Base-by-base conservation (phyloP, 768 basidiomycete genomes). In the Rhodosporidiobolus sp. region DNA sequence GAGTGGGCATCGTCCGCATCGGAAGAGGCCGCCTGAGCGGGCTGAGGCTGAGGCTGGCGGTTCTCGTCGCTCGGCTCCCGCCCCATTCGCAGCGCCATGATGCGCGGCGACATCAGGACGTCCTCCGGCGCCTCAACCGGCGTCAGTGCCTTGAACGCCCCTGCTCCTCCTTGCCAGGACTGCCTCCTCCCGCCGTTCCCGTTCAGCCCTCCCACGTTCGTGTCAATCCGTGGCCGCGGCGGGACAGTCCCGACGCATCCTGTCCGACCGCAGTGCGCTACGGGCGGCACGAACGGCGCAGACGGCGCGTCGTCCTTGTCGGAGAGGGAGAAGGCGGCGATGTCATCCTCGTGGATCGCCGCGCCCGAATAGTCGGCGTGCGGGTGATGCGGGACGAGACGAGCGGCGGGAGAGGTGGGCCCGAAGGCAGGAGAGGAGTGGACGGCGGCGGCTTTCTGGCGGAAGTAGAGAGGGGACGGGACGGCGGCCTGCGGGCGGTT, bases 381-480 rank as follows among this genome's bases (percentile, higher is more conserved):
- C 4, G 30, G 8, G 12, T 20, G 43, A 16, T 57, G 10, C 20
- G 49, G 34, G 38, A 48, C 38, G 45, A 70, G 20, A 16, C 61
- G 65, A 2, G 32, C 28, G 8, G 62, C n/a, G 17, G 69, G 65
- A 2, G 69, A 74, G 28, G 50, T 19, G 4, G 69, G 65, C 28
- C 55, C 26, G 28, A 67, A 58, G 20, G 69, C 62, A 2, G 73
- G 69, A 1, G 73, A 74, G 32, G 65, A 57, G 48, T 70, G 65
- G 26, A 62, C 64, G 14, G 64, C 64, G 4, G 73, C 69, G 16
- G 73, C 73, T 22, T 67, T 70, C 30, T 74, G 73, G 12, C 73
- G 69, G 48, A 74, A 74, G 66, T 74, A 74, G 52, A 74, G 66
- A 1, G 73, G 73, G 11, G 73, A 70, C 7, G 73, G 73, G 34